Evolutionary conservation across 805 yeast genomes (phyloP).

Genomic region (Kurtzmaniella cleridarum): DNA sequence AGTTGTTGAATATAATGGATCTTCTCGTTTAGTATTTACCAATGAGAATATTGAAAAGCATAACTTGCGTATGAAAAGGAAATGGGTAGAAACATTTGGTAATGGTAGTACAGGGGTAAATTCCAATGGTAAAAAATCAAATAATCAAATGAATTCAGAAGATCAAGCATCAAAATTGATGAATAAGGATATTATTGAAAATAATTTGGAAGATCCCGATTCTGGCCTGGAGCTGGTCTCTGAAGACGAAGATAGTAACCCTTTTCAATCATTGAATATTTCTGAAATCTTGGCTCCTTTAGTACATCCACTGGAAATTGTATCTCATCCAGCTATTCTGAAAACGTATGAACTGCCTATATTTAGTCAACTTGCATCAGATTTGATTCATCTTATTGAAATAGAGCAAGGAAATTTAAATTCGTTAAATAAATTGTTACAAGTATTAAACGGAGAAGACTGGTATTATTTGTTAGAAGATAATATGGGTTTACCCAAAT

Average conservation of each 20-base stretch:
- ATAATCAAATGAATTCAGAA: constrained; percentile 17
- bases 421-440: constrained; percentile 64
- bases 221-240: constrained; percentile 2
- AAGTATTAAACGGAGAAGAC: constrained; percentile 83
- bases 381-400: constrained; percentile 73
- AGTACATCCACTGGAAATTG: constrained; percentile 72
- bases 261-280: constrained; percentile 24
- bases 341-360: constrained; percentile 57
- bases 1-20: constrained; percentile 36
- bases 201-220: constrained; percentile 6
- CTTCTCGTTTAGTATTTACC: constrained; percentile 29
- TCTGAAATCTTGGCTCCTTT: constrained; percentile 67
- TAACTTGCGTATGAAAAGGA: constrained; percentile 26
- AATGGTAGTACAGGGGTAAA: constrained; percentile 5
- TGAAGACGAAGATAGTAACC: constrained; percentile 18
- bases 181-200: constrained; percentile 7
- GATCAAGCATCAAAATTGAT: constrained; percentile 11
- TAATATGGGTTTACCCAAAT: constrained; percentile 58
- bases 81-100: constrained; percentile 29
- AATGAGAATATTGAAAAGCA: constrained; percentile 28
- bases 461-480: constrained; percentile 61
- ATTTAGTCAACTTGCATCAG: constrained; percentile 53
- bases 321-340: constrained; percentile 62
- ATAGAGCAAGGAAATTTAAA: constrained; percentile 76
- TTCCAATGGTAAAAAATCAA: background rate